phyloP scores from a whole-genome alignment of 371 early-diverging fungal species.

The Mortierella sp. region DNA sequence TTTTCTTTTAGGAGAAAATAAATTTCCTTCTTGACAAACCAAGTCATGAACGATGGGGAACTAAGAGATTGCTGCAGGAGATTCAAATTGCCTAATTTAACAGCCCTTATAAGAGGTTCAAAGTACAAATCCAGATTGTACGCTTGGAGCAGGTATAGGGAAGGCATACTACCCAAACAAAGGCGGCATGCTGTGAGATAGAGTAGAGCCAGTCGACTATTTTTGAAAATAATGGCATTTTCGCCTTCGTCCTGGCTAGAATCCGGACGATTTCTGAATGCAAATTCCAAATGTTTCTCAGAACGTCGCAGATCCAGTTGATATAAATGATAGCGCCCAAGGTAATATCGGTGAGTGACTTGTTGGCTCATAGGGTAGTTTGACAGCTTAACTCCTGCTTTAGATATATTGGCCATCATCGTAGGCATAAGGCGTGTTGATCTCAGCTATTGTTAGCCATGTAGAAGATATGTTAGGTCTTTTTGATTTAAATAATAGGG shows the following conservation, averaged over 20 bases:
- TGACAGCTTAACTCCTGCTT: slow-evolving; percentile 57
- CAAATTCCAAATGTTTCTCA: slow-evolving; percentile 60
- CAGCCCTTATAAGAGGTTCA: slow-evolving; percentile 18
- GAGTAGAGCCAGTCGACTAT: slow-evolving; percentile 58
- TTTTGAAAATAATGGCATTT: slow-evolving; percentile 16
- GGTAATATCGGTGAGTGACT: slow-evolving; percentile 69
- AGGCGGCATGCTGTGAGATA: slow-evolving; percentile 67
- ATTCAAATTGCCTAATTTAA: slow-evolving; percentile 29
- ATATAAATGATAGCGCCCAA: slow-evolving; percentile 66
- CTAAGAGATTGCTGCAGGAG: slow-evolving; percentile 14
- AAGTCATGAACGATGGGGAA: slow-evolving; percentile 9
- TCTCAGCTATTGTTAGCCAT: slow-evolving; percentile 20
- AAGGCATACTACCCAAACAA: slow-evolving; percentile 63
- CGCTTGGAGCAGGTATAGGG: slow-evolving; percentile 41
- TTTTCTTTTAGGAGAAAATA: slow-evolving; percentile 49
- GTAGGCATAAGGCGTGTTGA: slow-evolving; percentile 67
- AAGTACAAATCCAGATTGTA: slow-evolving; percentile 55
- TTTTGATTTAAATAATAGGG: background rate
- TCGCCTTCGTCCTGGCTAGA: slow-evolving; percentile 16
- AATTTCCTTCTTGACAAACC: slow-evolving; percentile 46
- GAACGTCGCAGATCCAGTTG: slow-evolving; percentile 58
- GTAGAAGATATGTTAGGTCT: background rate
- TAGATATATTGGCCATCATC: slow-evolving; percentile 64
- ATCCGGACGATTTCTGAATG: slow-evolving; percentile 60
- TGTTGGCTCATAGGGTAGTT: slow-evolving; percentile 67